Evolutionary conservation across 106 monocot genomes (phyloP).

Genomic region (Dactylorhiza incarnata): DNA sequence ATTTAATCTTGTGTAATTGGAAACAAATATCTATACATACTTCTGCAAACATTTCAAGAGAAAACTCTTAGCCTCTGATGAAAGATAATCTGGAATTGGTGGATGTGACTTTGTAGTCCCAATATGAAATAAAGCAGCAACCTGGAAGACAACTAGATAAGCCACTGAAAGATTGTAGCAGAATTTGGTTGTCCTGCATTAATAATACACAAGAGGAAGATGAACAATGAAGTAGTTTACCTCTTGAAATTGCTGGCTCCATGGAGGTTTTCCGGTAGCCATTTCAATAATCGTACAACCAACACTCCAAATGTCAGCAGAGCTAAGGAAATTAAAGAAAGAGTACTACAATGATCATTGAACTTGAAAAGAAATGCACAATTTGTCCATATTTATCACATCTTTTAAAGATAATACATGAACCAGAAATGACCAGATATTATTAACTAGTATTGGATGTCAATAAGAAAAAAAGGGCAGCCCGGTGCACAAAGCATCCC

Average conservation of each 20-base stretch:
- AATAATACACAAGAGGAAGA: not conserved
- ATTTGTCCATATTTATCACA: not conserved
- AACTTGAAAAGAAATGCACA: not conserved
- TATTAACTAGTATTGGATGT: too few species aligned
- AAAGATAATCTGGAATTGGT: slow-evolving; percentile 92
- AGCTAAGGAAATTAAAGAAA: slow-evolving; percentile 36
- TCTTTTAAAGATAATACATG: not conserved
- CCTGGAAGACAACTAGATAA: slow-evolving; percentile 29
- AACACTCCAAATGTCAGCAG: slow-evolving; percentile 99
- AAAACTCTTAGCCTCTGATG: slow-evolving; percentile 83
- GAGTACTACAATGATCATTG: not conserved
- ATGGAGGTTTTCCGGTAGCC: slow-evolving; percentile 99
- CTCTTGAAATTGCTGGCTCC: slow-evolving; percentile 98
- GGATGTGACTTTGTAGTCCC: slow-evolving; percentile 97
- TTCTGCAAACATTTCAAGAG: slow-evolving; percentile 95
- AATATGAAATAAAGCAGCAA: slow-evolving; percentile 84
- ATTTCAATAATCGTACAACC: slow-evolving; percentile 99
- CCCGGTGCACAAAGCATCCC: too few species aligned
- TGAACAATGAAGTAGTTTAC: slow-evolving; percentile 11
- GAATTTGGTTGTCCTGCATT: not conserved
- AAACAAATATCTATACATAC: slow-evolving; percentile 27
- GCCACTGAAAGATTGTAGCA: not conserved
- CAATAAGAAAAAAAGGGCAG: too few species aligned
- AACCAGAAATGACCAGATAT: not conserved
- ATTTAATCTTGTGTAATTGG: too few species aligned